A percentile compares a stretch with the other conserved stretches of the same genome.
These are phyloP conservation scores for Claviceps sp. DNA, from an alignment of 2,329 filamentous ascomycete genomes.

Conservation along the genomic window DNA sequence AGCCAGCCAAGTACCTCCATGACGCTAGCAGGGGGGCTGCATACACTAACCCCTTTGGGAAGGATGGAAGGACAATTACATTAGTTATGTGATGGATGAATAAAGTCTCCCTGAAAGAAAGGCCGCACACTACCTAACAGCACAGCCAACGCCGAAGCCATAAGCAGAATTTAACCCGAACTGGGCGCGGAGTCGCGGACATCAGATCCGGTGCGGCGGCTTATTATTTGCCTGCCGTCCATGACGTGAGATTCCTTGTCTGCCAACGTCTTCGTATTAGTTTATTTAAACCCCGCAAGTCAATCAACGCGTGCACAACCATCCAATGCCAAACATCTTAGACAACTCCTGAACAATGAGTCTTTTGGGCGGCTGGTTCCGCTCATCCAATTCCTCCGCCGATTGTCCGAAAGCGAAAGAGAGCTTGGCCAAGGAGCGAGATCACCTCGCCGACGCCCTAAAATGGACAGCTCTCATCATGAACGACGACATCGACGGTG, in stretches of 20 bases:
- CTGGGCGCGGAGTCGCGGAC: not conserved
- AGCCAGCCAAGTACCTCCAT: no score
- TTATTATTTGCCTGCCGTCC: not conserved
- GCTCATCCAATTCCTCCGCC: conserved; percentile 24
- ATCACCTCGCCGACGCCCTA: conserved; percentile 47
- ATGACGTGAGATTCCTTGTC: not conserved
- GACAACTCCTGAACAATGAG: conserved; percentile 24
- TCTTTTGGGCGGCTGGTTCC: conserved; percentile 38
- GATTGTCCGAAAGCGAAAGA: conserved; percentile 14
- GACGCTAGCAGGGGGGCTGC: no score
- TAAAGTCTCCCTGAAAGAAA: no score
- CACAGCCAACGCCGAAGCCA: not conserved
- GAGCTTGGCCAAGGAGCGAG: conserved; percentile 30
- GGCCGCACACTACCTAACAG: not conserved
- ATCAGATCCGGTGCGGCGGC: not conserved
- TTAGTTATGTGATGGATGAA: no score
- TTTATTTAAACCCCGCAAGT: not conserved
- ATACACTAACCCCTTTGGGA: no score
- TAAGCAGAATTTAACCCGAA: not conserved
- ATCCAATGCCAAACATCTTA: not conserved
- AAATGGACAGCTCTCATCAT: conserved; percentile 60
- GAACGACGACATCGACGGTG: conserved; percentile 79
- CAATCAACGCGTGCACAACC: not conserved
- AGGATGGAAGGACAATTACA: no score
- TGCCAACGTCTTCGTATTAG: not conserved